Evolutionary conservation across 495 filamentous ascomycete genomes (phyloP).

Genomic region (Cercophora sp.): DNA sequence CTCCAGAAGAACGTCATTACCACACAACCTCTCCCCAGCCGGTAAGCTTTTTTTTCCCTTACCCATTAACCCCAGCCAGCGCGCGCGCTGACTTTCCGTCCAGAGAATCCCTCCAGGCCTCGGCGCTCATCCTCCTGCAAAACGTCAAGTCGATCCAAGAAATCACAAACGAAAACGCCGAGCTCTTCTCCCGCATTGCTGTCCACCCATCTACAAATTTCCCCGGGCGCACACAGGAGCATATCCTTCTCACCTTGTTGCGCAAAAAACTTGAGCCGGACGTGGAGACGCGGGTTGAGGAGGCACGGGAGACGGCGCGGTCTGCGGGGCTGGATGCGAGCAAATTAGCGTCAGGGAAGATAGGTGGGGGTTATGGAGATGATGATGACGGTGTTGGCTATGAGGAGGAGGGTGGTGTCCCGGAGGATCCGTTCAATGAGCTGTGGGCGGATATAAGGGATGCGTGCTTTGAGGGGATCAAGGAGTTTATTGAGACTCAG

Average conservation of each 20-base stretch:
- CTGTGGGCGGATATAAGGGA: conserved; percentile 40
- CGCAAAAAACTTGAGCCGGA: conserved; percentile 78
- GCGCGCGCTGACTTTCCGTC: neutral
- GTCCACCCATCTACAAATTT: conserved; percentile 74
- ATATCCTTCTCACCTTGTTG: conserved; percentile 58
- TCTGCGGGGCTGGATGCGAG: conserved; percentile 17
- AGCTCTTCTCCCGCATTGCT: conserved; percentile 57
- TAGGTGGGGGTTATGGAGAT: conserved; percentile 14
- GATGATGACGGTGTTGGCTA: conserved; percentile 27
- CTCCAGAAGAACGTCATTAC: conserved; percentile 41
- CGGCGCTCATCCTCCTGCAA: conserved; percentile 59
- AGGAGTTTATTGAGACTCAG: conserved; percentile 44
- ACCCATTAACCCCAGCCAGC: neutral
- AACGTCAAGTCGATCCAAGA: conserved; percentile 58
- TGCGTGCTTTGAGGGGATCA: conserved; percentile 32
- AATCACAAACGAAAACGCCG: conserved; percentile 53
- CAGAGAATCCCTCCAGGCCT: conserved; percentile 67
- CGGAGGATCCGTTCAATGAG: conserved; percentile 37
- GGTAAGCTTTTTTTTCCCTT: conserved; percentile 22
- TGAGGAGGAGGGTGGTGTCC: conserved; percentile 28
- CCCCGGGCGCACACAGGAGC: conserved; percentile 65
- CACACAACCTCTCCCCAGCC: conserved; percentile 35
- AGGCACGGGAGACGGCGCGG: conserved; percentile 45
- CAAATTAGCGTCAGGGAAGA: conserved; percentile 15
- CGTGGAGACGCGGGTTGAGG: conserved; percentile 67